phyloP scores from a whole-genome alignment of 345 rosid species.

The Melaleuca alternifolia region DNA sequence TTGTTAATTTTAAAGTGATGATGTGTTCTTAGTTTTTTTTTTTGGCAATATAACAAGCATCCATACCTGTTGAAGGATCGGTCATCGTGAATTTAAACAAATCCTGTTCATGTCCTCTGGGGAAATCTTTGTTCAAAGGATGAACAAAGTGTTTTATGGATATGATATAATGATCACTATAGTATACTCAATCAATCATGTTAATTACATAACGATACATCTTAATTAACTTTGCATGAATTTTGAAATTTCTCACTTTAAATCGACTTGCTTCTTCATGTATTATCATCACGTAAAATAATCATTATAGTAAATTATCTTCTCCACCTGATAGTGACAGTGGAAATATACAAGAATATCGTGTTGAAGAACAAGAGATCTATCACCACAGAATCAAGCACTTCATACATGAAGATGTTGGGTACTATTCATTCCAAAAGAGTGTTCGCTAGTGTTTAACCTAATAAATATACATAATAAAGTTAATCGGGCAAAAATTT shows the following conservation, averaged over 20 bases:
- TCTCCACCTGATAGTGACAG: no score
- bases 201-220: not conserved
- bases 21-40: not conserved
- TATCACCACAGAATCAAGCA: not conserved
- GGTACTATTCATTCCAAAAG: not conserved
- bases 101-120: not conserved
- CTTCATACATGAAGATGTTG: not conserved
- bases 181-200: not conserved
- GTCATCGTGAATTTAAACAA: not conserved
- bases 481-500: not conserved
- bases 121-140: not conserved
- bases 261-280: not conserved
- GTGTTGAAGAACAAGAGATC: not conserved
- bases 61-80: not conserved
- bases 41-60: not conserved
- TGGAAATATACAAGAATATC: not conserved
- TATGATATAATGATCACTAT: not conserved
- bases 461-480: not conserved
- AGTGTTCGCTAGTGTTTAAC: not conserved
- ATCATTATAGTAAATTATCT: not conserved
- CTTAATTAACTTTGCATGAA: not conserved
- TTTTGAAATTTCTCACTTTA: not conserved
- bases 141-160: not conserved
- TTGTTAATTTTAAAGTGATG: fast-evolving
- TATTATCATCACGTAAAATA: not conserved